These are phyloP conservation scores for Hygrocybe coccinea DNA, from an alignment of 768 basidiomycete species.

Conservation along the genomic window DNA sequence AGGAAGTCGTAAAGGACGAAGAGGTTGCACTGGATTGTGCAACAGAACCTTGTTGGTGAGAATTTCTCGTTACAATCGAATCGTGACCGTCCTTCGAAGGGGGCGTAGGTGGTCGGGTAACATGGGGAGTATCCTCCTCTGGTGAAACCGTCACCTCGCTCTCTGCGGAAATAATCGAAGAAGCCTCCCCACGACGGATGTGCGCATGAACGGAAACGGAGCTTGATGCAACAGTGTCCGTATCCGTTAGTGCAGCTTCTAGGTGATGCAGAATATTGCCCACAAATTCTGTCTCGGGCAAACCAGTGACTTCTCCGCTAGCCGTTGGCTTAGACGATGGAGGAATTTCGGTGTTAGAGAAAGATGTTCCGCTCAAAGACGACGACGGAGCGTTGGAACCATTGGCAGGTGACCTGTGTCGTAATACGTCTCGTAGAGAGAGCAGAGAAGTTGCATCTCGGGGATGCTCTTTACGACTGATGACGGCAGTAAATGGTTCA, in stretches of 20 bases:
- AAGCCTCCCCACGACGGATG: constrained; percentile 35
- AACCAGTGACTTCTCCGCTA: constrained; percentile 43
- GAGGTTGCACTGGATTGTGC: constrained; percentile 17
- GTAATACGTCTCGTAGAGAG: constrained; percentile 57
- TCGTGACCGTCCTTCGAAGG: constrained; percentile 27
- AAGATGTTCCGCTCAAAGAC: constrained; percentile 17
- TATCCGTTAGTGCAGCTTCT: constrained; percentile 27
- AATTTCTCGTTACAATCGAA: constrained; percentile 8
- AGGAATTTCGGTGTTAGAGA: constrained; percentile 21
- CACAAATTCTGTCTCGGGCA: constrained; percentile 35
- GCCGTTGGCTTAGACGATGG: constrained; percentile 53
- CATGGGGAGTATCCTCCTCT: not conserved
- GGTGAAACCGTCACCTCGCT: constrained; percentile 36
- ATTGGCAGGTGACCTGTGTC: constrained; percentile 46
- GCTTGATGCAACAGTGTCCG: constrained; percentile 14
- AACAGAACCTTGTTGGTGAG: not conserved
- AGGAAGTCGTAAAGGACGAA: constrained; percentile 41
- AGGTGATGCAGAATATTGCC: constrained; percentile 46
- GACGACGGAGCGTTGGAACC: constrained; percentile 12
- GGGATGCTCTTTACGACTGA: constrained; percentile 59
- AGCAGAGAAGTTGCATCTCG: constrained; percentile 55
- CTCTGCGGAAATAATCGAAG: constrained; percentile 38
- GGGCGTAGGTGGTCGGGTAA: constrained; percentile 20
- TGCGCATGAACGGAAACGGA: constrained; percentile 33
- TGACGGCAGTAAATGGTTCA: constrained; percentile 55